phyloP scores from a whole-genome alignment of 768 basidiomycete genomes.

The Crassisporium funariophilum region DNA sequence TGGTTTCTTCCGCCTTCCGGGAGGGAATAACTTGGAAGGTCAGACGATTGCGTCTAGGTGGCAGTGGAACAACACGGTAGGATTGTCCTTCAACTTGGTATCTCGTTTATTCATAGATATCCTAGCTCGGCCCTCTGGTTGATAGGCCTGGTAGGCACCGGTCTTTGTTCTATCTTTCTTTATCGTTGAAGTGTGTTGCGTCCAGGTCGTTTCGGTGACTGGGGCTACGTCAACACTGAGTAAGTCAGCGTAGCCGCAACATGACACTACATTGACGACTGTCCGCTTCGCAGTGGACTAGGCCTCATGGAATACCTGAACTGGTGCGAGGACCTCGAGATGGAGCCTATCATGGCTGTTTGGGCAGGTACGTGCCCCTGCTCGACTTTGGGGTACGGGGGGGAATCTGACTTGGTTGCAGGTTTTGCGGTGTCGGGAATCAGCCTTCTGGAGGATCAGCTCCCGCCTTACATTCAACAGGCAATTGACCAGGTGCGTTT shows the following conservation, averaged over 20 bases:
- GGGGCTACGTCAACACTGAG: conserved; percentile 66
- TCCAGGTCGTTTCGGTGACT: conserved; percentile 57
- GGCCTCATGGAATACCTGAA: conserved; percentile 60
- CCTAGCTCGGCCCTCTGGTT: conserved; percentile 49
- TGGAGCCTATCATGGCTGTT: conserved; percentile 67
- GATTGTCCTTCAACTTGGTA: background rate
- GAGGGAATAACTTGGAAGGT: conserved; percentile 72
- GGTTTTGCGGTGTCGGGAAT: conserved; percentile 54
- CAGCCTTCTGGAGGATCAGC: conserved; percentile 43
- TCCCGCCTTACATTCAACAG: conserved; percentile 56
- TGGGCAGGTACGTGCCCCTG: conserved; percentile 45
- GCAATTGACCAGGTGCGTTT: conserved; percentile 53
- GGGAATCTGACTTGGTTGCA: conserved; percentile 13
- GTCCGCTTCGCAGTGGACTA: conserved; percentile 41
- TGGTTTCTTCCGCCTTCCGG: conserved; percentile 67
- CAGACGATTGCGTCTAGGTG: conserved; percentile 54
- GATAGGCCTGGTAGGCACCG: conserved; percentile 38
- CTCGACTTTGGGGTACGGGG: background rate
- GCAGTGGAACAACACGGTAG: conserved; percentile 68
- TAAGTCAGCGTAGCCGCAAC: conserved; percentile 25
- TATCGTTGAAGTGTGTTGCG: too few relatives aligned
- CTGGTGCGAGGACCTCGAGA: conserved; percentile 60
- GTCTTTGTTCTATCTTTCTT: background rate
- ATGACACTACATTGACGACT: background rate
- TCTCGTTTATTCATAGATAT: background rate